These are phyloP conservation scores for Auricularia sp. DNA, from an alignment of 768 basidiomycete genomes.

Conservation along the genomic window DNA sequence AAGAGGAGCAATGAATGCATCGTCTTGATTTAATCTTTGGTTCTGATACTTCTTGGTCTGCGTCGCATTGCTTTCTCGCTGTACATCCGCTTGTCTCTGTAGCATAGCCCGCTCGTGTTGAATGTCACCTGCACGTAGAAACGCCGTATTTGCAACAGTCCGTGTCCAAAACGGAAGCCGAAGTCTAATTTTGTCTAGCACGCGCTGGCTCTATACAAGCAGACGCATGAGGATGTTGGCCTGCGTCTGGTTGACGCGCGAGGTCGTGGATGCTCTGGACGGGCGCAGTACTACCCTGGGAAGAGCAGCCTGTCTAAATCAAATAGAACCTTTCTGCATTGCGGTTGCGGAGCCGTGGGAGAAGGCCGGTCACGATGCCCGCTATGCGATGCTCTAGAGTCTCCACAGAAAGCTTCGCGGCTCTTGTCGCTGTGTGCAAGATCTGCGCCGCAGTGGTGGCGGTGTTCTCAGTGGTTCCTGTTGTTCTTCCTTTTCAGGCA, in stretches of 20 bases:
- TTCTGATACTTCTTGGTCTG: not conserved
- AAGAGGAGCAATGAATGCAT: slow-evolving; percentile 46
- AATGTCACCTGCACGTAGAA: not conserved
- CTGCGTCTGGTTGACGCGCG: slow-evolving; percentile 57
- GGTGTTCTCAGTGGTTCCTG: too few species aligned
- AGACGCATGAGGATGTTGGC: slow-evolving; percentile 88
- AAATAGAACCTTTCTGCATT: too few species aligned
- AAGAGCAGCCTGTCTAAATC: too few species aligned
- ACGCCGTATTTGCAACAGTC: not conserved
- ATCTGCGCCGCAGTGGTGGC: too few species aligned
- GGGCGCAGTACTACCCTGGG: not conserved
- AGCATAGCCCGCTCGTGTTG: not conserved
- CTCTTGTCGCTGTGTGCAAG: too few species aligned
- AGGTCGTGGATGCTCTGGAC: slow-evolving; percentile 63
- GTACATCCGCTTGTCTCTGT: not conserved
- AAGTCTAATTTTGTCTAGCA: not conserved
- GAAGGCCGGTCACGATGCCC: too few species aligned
- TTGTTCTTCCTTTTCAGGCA: too few species aligned
- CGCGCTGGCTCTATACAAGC: slow-evolving; percentile 35
- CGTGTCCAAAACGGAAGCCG: not conserved
- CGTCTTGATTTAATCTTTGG: not conserved
- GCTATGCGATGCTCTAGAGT: too few species aligned
- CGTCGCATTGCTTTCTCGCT: not conserved
- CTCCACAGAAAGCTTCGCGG: too few species aligned
- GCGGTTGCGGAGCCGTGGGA: too few species aligned